Evolutionary conservation across 441 rosid genomes (phyloP).

Genomic region (Populus hybrid): DNA sequence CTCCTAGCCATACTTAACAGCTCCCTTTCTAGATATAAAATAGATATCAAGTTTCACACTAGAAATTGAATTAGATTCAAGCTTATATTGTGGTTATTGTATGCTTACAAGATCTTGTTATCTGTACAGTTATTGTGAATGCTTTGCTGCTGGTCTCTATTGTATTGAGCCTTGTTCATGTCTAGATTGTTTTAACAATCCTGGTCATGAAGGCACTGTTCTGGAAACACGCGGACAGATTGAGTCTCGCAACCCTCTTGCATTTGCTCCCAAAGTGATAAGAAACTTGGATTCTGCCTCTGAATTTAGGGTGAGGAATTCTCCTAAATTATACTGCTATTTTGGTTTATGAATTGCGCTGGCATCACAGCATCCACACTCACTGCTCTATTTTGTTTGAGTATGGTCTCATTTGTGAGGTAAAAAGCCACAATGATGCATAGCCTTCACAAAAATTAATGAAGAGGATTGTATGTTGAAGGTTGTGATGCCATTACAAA

Average conservation of each 20-base stretch:
- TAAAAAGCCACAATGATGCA: constrained; percentile 2
- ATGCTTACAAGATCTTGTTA: constrained; percentile 5
- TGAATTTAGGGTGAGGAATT: constrained; percentile 38
- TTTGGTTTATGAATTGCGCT: background rate
- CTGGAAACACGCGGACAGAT: constrained; percentile 91
- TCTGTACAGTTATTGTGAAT: constrained; percentile 80
- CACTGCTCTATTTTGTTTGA: constrained; percentile 7
- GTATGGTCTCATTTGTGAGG: constrained; percentile 11
- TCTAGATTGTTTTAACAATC: constrained; percentile 89
- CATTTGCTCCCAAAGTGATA: constrained; percentile 97
- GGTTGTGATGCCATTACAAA: constrained; percentile 6
- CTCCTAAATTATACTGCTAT: constrained; percentile 6
- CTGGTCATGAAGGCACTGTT: constrained; percentile 86
- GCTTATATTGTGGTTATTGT: background rate
- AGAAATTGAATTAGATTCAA: background rate
- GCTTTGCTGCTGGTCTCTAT: constrained; percentile 98
- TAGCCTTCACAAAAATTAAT: background rate
- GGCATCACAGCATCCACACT: constrained; percentile 10
- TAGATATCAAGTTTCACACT: background rate
- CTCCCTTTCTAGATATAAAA: background rate
- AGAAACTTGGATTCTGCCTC: constrained; percentile 50
- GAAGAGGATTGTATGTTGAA: constrained; percentile 3
- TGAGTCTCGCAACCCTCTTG: constrained; percentile 92
- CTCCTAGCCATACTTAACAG: background rate
- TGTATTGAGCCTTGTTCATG: constrained; percentile 97